These are phyloP conservation scores for Smittium culicis DNA, from an alignment of 371 early-diverging fungal species.

Conservation along the genomic window DNA sequence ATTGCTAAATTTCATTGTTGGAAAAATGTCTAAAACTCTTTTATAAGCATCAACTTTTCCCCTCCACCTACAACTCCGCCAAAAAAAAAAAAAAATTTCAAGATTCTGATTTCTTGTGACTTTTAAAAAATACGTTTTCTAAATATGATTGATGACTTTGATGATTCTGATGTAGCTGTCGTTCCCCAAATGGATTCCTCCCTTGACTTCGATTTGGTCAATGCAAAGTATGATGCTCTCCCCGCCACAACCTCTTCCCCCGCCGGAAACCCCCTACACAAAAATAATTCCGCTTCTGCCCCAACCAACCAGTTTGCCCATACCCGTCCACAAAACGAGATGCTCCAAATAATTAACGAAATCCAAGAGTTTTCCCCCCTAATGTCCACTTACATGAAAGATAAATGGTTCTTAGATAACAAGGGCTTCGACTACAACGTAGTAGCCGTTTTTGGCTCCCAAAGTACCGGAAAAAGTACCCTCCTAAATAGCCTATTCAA, in stretches of 20 bases:
- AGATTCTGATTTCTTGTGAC: conserved; percentile 15
- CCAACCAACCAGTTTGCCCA: neutral
- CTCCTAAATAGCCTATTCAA: conserved; percentile 87
- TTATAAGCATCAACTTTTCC: too few relatives aligned
- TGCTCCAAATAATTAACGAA: conserved; percentile 69
- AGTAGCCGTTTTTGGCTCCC: conserved; percentile 95
- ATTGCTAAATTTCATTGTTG: too few relatives aligned
- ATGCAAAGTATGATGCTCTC: neutral
- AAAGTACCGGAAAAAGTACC: conserved; percentile 96
- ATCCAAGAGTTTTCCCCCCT: conserved; percentile 66
- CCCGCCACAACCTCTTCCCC: neutral
- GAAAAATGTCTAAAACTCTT: too few relatives aligned
- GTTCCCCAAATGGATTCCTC: neutral
- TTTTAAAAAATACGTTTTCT: neutral
- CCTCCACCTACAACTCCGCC: too few relatives aligned
- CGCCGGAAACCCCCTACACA: neutral
- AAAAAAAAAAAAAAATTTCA: neutral
- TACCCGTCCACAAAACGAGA: neutral
- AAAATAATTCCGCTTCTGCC: neutral
- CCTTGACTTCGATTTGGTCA: neutral
- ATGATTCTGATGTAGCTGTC: neutral
- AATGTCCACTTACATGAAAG: conserved; percentile 52
- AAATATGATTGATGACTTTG: neutral
- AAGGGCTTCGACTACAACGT: conserved; percentile 89
- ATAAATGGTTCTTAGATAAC: conserved; percentile 68